Evolutionary conservation across 2,329 filamentous ascomycete genomes (phyloP), one percentile per base, ranked within the genome.

Genomic region (Fusarium sp.): DNA sequence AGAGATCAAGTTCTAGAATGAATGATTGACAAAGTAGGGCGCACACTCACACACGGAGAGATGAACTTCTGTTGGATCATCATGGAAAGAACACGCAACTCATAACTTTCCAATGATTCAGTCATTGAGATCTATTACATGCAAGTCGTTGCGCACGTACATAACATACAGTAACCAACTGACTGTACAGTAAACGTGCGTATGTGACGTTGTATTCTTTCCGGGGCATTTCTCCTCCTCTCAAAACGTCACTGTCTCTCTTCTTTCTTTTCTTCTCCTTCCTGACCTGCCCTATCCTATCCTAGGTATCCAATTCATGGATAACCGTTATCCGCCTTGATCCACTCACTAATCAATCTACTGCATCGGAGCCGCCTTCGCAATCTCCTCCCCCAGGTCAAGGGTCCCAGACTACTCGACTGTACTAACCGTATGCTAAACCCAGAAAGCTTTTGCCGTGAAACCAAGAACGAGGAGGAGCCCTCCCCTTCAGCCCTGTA

Each of bases 401-500:
- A 37, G 34, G 34, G 10, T 10, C 34, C 34, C 32, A 49, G 11
- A 29, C 47, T 34, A 51, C 47, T 51, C 34, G 34, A 37, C 16
- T 7, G 37, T 40, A 46, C 22, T n/a, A 40, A 40, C 34, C 34
- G n/a, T n/a, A n/a, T 37, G 11, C 48, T 52, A 52, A 52, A 52
- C 32, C 48, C 24, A 52, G 48, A 52, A 52, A 52, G 48, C 48
- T 7, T 52, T 41, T 52, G 48, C 48, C 48, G 48, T 30, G 48
- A 40, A 14, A 20, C 8, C 8, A 9, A 52, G 49, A 29, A 14
- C 20, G 8, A 52, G 13, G 20, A n/a, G 37, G 4, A 27, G 18
- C n/a, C 60, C 59, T 46, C 49, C 41, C 42, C 3, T 45, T 64
- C 61, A 68, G 65, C 65, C 65, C 65, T 68, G 65, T 41, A 46